Conservation (phyloP, 2,329 filamentous ascomycete species). For the Balansia obtecta region DNA sequence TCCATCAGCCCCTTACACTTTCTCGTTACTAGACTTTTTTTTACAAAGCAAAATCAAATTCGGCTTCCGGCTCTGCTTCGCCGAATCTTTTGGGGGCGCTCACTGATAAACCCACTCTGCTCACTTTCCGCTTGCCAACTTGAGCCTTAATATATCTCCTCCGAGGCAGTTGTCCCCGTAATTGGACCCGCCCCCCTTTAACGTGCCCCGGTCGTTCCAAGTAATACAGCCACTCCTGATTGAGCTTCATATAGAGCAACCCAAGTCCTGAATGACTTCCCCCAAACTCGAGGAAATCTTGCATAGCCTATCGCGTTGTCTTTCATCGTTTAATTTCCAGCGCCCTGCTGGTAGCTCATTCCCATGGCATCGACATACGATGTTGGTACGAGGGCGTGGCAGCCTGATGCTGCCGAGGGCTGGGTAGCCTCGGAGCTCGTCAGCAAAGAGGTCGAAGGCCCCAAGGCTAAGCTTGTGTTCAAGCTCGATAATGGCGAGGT, state of each 20-base stretch:
- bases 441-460: conserved; percentile 70
- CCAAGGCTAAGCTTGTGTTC: conserved; percentile 82
- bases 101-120: not conserved
- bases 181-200: conserved; percentile 9
- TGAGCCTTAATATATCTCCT: not conserved
- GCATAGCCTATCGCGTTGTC: conserved; percentile 1
- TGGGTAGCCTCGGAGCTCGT: conserved; percentile 95
- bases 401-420: conserved; percentile 89
- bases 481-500: conserved; percentile 90
- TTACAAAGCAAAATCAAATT: not conserved
- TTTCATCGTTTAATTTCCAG: conserved; percentile 9
- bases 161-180: not conserved
- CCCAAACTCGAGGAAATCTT: not conserved
- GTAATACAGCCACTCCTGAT: not conserved
- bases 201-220: conserved; percentile 1
- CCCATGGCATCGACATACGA: conserved; percentile 90
- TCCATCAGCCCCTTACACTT: not conserved
- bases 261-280: conserved; percentile 5
- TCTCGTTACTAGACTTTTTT: not conserved
- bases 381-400: conserved; percentile 94
- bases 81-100: not conserved
- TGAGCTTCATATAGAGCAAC: conserved; percentile 3
- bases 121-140: not conserved
- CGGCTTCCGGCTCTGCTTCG: not conserved
- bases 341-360: conserved; percentile 10